Percentiles rank a stretch among this genome's conserved stretches.
Evolutionary conservation across 805 yeast species (phyloP).

Genomic region (Barnettozyma sp.): DNA sequence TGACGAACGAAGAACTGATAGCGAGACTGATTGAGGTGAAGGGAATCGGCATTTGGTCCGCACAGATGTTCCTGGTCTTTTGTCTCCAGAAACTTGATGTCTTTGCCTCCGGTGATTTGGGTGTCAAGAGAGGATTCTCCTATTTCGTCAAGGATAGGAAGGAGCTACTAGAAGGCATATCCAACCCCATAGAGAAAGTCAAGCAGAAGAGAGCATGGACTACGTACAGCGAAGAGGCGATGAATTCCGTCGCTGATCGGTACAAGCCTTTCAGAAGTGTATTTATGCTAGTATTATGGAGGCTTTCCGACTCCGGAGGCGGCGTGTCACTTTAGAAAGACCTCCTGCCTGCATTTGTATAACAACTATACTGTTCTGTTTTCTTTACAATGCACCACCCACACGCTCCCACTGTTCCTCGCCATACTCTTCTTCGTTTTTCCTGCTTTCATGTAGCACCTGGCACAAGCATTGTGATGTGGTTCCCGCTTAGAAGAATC

Average conservation of each 20-base stretch:
- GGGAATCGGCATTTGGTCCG: constrained; percentile 83
- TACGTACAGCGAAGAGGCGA: constrained; percentile 54
- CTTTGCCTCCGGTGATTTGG: constrained; percentile 74
- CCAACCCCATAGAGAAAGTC: constrained; percentile 29
- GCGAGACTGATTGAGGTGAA: constrained; percentile 47
- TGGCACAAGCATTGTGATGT: constrained; percentile 62
- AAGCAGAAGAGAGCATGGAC: constrained; percentile 53
- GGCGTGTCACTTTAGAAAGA: too few relatives aligned
- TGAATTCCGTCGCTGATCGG: constrained; percentile 45
- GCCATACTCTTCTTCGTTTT: not conserved
- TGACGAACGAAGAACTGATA: constrained; percentile 38
- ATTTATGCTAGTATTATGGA: constrained; percentile 70
- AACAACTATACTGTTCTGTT: too few relatives aligned
- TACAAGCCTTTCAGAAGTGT: constrained; percentile 63
- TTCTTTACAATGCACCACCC: not conserved
- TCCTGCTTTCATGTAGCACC: constrained; percentile 32
- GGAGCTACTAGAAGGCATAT: constrained; percentile 38
- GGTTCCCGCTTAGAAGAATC: constrained; percentile 67
- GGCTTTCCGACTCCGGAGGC: too few relatives aligned
- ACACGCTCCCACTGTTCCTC: not conserved
- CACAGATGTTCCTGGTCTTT: constrained; percentile 78
- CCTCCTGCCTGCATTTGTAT: too few relatives aligned
- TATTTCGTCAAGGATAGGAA: constrained; percentile 52
- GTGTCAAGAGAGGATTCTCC: constrained; percentile 76
- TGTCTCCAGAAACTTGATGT: constrained; percentile 61